Evolutionary conservation across 106 monocot genomes (phyloP).

Genomic region (Agapanthus africanus): DNA sequence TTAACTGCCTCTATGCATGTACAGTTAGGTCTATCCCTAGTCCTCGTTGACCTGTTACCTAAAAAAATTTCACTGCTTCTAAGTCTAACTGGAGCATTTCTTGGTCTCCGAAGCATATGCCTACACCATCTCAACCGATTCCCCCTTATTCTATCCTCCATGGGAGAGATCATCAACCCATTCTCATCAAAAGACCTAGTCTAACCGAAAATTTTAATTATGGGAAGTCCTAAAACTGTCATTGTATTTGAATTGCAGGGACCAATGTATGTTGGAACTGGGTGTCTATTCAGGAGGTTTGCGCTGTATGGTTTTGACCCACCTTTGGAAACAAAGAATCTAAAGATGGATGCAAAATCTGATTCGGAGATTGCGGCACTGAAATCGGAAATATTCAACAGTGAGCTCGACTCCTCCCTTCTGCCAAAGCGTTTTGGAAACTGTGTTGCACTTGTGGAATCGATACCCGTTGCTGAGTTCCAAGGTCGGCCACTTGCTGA

Average conservation of each 20-base stretch:
- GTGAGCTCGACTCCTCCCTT: conserved; percentile 17
- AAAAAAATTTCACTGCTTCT: too few species aligned
- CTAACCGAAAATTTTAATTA: too few species aligned
- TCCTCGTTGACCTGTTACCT: too few species aligned
- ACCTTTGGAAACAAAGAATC: conserved; percentile 23
- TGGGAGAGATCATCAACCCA: too few species aligned
- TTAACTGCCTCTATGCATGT: too few species aligned
- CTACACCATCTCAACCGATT: not conserved
- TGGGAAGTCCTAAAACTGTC: not conserved
- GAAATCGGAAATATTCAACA: conserved; percentile 33
- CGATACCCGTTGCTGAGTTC: conserved; percentile 71
- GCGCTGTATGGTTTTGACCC: conserved; percentile 85
- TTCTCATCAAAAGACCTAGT: too few species aligned
- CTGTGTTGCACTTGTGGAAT: conserved; percentile 47
- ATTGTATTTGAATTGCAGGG: conserved; percentile 20
- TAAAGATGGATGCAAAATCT: not conserved
- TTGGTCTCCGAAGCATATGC: too few species aligned
- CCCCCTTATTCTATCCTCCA: not conserved
- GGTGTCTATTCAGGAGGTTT: conserved; percentile 66
- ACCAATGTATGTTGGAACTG: conserved; percentile 86
- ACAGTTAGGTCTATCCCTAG: too few species aligned
- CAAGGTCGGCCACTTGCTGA: conserved; percentile 81
- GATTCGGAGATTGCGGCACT: conserved; percentile 36
- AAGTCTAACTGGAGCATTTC: too few species aligned
- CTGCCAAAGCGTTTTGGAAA: conserved; percentile 71